Evolutionary conservation across 2,329 filamentous ascomycete genomes (phyloP).

Genomic region (Cadophora gregata): DNA sequence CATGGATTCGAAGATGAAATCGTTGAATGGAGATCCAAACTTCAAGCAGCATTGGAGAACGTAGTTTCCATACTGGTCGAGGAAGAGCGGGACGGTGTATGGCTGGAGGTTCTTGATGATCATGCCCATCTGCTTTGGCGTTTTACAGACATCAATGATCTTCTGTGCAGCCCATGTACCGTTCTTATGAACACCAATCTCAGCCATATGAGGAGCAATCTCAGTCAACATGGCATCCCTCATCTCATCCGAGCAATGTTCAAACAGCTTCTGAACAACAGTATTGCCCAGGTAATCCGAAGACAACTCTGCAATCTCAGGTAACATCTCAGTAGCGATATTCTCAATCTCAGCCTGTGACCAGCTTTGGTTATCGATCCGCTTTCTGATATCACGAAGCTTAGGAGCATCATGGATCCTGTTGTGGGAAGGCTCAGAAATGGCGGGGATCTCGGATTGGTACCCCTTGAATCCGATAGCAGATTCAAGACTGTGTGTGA

Average conservation of each 20-base stretch:
- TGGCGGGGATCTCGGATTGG: constrained; percentile 83
- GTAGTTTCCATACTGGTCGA: constrained; percentile 98
- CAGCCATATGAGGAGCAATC: constrained; percentile 89
- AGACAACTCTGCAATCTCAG: constrained; percentile 91
- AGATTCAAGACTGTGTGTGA: constrained; percentile 74
- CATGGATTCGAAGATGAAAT: constrained; percentile 99
- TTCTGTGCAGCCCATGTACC: constrained; percentile 99
- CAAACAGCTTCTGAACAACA: constrained; percentile 98
- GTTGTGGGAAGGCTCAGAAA: constrained; percentile 86
- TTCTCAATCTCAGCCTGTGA: constrained; percentile 87
- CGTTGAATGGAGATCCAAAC: constrained; percentile 86
- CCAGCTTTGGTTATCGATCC: constrained; percentile 93
- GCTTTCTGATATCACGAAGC: constrained; percentile 93
- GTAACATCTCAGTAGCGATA: constrained; percentile 91
- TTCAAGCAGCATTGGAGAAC: constrained; percentile 96
- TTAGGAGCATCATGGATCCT: constrained; percentile 93
- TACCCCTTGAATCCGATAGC: constrained; percentile 78
- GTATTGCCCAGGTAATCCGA: constrained; percentile 98
- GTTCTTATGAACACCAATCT: constrained; percentile 99
- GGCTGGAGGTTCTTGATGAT: constrained; percentile 85
- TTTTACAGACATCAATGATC: constrained; percentile 80
- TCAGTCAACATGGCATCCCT: constrained; percentile 90
- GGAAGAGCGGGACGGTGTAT: constrained; percentile 88
- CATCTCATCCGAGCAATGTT: constrained; percentile 88
- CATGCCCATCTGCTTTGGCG: constrained; percentile 72